Evolutionary conservation across 305 asterid species (phyloP).

Genomic region (Solanum hybrid): DNA sequence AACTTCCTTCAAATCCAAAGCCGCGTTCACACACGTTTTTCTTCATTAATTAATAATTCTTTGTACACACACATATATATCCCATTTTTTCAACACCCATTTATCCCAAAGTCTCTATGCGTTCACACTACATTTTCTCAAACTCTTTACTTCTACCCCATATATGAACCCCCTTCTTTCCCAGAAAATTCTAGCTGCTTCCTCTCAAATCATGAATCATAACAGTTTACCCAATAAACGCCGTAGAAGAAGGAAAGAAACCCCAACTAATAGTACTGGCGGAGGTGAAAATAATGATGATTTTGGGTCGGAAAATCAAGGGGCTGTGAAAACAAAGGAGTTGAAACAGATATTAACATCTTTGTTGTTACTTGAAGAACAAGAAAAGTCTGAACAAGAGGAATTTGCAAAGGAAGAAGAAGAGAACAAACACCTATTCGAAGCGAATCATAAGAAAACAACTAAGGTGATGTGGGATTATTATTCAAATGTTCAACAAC

Average conservation of each 20-base stretch:
- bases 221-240: conserved; percentile 23
- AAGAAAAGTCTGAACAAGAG: conserved; percentile 47
- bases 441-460: conserved; percentile 38
- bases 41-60: background rate
- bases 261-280: background rate
- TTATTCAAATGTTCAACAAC: conserved; percentile 37
- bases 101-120: conserved; percentile 9
- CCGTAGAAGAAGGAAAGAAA: conserved; percentile 24
- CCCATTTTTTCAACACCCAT: conserved; percentile 1
- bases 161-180: conserved; percentile 10
- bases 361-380: conserved; percentile 57
- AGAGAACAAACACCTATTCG: conserved; percentile 41
- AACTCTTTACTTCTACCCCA: conserved; percentile 10
- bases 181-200: background rate
- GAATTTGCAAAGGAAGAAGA: conserved; percentile 28
- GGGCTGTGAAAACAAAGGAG: conserved; percentile 51
- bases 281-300: conserved; percentile 12
- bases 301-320: conserved; percentile 23
- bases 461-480: conserved; percentile 50
- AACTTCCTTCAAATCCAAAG: conserved; percentile 24
- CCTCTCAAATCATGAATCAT: conserved; percentile 32
- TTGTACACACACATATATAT: background rate
- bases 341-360: conserved; percentile 70
- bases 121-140: conserved; percentile 50
- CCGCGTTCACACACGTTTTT: conserved; percentile 19